phyloP scores from a whole-genome alignment of 345 rosid genomes.

The Punica granatum region DNA sequence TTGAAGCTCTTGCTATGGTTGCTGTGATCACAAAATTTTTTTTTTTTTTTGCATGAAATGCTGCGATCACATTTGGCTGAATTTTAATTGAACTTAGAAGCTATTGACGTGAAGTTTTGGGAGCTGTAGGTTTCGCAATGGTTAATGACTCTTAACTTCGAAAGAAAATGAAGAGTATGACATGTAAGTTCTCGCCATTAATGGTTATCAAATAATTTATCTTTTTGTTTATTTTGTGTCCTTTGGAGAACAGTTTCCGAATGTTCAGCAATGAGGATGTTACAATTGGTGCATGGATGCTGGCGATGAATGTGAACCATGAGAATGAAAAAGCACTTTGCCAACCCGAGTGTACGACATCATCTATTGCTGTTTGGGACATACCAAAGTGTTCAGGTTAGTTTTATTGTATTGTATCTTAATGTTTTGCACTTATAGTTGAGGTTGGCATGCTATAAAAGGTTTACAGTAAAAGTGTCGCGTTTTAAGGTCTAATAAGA shows the following conservation, averaged over 20 bases:
- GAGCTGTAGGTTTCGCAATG: background rate
- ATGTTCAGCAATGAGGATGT: constrained; percentile 99
- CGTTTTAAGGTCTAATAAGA: background rate
- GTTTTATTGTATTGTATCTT: constrained; percentile 12
- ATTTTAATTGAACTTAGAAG: too few species aligned
- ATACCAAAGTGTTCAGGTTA: constrained; percentile 94
- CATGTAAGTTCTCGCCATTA: background rate
- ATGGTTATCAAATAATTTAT: background rate
- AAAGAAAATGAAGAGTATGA: background rate
- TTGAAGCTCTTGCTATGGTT: too few species aligned
- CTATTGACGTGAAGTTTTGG: too few species aligned
- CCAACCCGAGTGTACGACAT: constrained; percentile 57
- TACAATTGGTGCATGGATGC: constrained; percentile 97
- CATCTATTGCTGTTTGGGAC: constrained; percentile 88
- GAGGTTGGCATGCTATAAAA: background rate
- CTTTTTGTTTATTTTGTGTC: background rate
- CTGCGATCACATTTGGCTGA: background rate
- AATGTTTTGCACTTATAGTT: too few species aligned
- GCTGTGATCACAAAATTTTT: too few species aligned
- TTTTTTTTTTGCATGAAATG: background rate
- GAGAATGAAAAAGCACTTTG: constrained; percentile 74
- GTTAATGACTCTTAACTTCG: background rate
- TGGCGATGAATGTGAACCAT: constrained; percentile 94
- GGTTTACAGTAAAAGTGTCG: background rate
- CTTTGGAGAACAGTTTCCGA: constrained; percentile 54